phyloP scores from a whole-genome alignment of 179 eudicot species.

The Corrigiola litoralis region DNA sequence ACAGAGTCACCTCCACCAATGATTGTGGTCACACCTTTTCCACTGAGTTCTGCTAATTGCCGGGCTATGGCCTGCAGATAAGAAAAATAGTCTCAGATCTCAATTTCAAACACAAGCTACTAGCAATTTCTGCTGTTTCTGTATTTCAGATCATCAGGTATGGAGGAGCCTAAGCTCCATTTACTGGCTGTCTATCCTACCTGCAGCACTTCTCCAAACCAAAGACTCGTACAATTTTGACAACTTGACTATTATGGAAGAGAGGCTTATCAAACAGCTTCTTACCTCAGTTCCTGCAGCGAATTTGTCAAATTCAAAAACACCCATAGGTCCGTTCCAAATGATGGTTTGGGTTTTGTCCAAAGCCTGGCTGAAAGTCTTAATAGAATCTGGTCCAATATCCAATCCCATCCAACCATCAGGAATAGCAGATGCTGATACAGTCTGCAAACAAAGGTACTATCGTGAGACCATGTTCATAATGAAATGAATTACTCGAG shows the following conservation, averaged over 20 bases:
- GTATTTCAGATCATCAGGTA: too few species aligned
- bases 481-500: background rate
- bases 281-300: conserved; percentile 69
- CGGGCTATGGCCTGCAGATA: conserved; percentile 55
- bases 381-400: conserved; percentile 72
- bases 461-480: background rate
- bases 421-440: conserved; percentile 62
- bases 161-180: too few species aligned
- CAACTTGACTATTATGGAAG: background rate
- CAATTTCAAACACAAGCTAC: background rate
- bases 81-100: background rate
- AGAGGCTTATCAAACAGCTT: background rate
- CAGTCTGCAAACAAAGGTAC: conserved; percentile 33
- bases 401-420: conserved; percentile 87
- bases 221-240: too few species aligned
- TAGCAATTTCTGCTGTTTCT: too few species aligned
- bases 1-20: conserved; percentile 89
- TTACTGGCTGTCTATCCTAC: too few species aligned
- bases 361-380: conserved; percentile 56
- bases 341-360: conserved; percentile 64
- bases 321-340: conserved; percentile 90
- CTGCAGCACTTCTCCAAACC: too few species aligned
- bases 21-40: conserved; percentile 72
- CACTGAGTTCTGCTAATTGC: conserved; percentile 68
- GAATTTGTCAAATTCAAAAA: conserved; percentile 70